Evolutionary conservation across 148 eudicot genomes (phyloP).

Genomic region (Cornus kousa): DNA sequence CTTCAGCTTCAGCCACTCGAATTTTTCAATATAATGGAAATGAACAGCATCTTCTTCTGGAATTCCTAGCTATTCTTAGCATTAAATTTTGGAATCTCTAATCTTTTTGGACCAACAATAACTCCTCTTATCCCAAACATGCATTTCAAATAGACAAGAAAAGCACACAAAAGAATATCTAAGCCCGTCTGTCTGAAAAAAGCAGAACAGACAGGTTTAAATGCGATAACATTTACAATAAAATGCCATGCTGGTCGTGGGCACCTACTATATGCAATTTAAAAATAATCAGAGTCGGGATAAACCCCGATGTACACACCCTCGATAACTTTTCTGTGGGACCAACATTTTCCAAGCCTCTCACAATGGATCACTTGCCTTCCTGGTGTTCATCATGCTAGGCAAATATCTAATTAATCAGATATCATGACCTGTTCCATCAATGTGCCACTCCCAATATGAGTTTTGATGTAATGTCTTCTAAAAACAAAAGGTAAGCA

Average conservation of each 20-base stretch:
- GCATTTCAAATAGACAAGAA: too few relatives aligned
- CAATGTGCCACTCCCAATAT: background rate
- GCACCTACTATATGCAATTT: background rate
- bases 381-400: background rate
- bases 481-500: background rate
- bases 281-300: background rate
- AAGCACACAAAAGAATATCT: background rate
- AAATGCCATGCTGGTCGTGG: background rate
- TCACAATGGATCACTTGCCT: background rate
- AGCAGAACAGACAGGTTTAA: background rate
- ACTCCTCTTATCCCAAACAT: background rate
- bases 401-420: background rate
- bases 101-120: background rate
- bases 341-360: background rate
- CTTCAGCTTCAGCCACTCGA: too few relatives aligned
- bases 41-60: too few relatives aligned
- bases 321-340: background rate
- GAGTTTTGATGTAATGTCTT: background rate
- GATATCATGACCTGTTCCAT: background rate
- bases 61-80: too few relatives aligned
- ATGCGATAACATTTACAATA: background rate
- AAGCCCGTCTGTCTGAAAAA: background rate
- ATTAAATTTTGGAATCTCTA: background rate
- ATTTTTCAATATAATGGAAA: too few relatives aligned
- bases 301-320: background rate